A percentile compares a stretch with the other conserved stretches of the same genome.
Conservation (phyloP, 1,284 basidiomycete genomes). For the Heterobasidion irregulare region DNA sequence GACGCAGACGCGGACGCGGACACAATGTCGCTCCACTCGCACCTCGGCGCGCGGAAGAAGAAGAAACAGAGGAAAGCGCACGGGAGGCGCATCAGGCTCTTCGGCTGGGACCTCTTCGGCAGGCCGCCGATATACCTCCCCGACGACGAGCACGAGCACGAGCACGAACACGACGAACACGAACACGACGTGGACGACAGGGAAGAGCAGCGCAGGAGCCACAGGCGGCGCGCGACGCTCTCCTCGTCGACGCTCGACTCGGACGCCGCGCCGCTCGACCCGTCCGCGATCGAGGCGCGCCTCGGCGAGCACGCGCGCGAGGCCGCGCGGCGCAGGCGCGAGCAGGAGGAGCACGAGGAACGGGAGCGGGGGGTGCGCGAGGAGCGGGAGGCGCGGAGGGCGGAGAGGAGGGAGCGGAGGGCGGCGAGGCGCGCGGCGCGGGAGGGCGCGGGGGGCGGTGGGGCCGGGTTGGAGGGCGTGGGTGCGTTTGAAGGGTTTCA, state of each 20-base stretch:
- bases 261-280: slow-evolving; percentile 55
- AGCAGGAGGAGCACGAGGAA: slow-evolving; percentile 38
- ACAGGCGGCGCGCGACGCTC: slow-evolving; percentile 4
- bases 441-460: slow-evolving; percentile 25
- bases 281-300: slow-evolving; percentile 37
- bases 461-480: slow-evolving; percentile 15
- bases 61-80: slow-evolving; percentile 23
- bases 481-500: slow-evolving; percentile 48
- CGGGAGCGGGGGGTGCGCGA: slow-evolving; percentile 7
- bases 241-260: slow-evolving; percentile 54
- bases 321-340: slow-evolving; percentile 22
- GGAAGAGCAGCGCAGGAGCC: slow-evolving; percentile 3
- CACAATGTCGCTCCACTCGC: slow-evolving; percentile 58
- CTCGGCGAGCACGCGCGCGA: slow-evolving; percentile 28
- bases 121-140: slow-evolving; percentile 44
- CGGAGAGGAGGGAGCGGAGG: slow-evolving; percentile 31
- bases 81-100: slow-evolving; percentile 45
- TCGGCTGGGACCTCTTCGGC: slow-evolving; percentile 60
- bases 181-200: slow-evolving; percentile 17
- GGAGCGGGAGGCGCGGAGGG: slow-evolving; percentile 5
- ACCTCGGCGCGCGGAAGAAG: slow-evolving; percentile 33
- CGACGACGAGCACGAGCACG: slow-evolving; percentile 38
- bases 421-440: slow-evolving; percentile 28
- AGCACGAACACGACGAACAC: slow-evolving; percentile 28
- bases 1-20: slow-evolving; percentile 44